Evolutionary conservation across 768 basidiomycete genomes (phyloP).

Genomic region (Pleurotus platypus): DNA sequence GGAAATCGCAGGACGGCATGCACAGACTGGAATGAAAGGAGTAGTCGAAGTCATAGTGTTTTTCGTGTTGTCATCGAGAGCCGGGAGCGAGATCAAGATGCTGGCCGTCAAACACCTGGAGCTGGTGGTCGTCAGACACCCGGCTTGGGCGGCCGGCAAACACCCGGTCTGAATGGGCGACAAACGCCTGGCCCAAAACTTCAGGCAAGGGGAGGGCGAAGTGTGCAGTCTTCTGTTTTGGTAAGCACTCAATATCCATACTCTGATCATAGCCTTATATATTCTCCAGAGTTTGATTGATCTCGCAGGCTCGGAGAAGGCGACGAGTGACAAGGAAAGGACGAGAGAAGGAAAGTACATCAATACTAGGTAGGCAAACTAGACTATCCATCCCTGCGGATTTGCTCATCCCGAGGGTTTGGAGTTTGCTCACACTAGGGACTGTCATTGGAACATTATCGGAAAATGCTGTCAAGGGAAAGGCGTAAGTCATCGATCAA

Average conservation of each 20-base stretch:
- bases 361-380: conserved; percentile 66
- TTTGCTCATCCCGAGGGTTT: too few species aligned
- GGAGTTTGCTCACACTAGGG: conserved; percentile 85
- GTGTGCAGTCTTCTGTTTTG: conserved; percentile 74
- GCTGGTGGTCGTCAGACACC: conserved; percentile 25
- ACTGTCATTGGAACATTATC: conserved; percentile 90
- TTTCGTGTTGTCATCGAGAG: conserved; percentile 93
- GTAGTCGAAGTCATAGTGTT: conserved; percentile 91
- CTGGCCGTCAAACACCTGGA: conserved; percentile 24
- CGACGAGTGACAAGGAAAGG: conserved; percentile 91
- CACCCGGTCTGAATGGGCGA: conserved; percentile 22
- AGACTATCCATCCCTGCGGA: background rate
- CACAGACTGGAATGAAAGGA: conserved; percentile 99
- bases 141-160: conserved; percentile 23
- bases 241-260: conserved; percentile 32
- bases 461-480: conserved; percentile 79
- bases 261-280: conserved; percentile 4
- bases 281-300: conserved; percentile 78
- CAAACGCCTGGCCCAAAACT: conserved; percentile 63
- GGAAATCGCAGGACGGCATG: conserved; percentile 85
- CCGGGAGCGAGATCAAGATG: conserved; percentile 60
- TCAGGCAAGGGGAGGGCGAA: conserved; percentile 75
- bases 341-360: conserved; percentile 97
- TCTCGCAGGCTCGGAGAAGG: conserved; percentile 94
- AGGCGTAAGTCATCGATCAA: conserved; percentile 41